These are phyloP conservation scores for Phytophthora multivora DNA, from an alignment of 352 stramenopile genomes.

Conservation along the genomic window DNA sequence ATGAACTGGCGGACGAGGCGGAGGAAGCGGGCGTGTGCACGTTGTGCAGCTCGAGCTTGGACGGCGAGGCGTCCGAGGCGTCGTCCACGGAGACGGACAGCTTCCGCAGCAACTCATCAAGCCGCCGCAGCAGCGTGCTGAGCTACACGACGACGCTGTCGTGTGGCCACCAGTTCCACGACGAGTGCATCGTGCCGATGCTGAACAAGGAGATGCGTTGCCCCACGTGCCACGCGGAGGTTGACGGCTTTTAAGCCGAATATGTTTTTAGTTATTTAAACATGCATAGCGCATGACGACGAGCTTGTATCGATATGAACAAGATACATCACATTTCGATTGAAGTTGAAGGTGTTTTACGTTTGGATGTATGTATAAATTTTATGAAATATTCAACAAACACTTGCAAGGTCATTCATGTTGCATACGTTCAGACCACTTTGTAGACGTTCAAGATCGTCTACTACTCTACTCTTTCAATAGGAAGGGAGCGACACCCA, in stretches of 20 bases:
- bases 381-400: no score
- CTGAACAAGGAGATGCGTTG: constrained; percentile 56
- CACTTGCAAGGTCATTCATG: neutral
- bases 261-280: neutral
- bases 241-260: neutral
- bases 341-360: no score
- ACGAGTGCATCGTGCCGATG: constrained; percentile 47
- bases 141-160: neutral
- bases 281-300: neutral
- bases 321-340: neutral
- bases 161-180: neutral
- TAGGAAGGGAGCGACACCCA: constrained; percentile 29
- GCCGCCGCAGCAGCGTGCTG: neutral
- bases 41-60: constrained; percentile 22
- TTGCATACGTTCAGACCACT: neutral
- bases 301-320: neutral
- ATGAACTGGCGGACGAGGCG: neutral
- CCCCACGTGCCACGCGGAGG: constrained; percentile 36
- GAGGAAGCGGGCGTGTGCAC: constrained; percentile 20
- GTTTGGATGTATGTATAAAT: no score
- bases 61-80: constrained; percentile 15
- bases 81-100: neutral
- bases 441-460: neutral
- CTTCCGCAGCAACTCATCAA: neutral
- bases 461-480: constrained; percentile 11